Base-by-base conservation (phyloP, 805 yeast species). In the Starmera amethionina region DNA sequence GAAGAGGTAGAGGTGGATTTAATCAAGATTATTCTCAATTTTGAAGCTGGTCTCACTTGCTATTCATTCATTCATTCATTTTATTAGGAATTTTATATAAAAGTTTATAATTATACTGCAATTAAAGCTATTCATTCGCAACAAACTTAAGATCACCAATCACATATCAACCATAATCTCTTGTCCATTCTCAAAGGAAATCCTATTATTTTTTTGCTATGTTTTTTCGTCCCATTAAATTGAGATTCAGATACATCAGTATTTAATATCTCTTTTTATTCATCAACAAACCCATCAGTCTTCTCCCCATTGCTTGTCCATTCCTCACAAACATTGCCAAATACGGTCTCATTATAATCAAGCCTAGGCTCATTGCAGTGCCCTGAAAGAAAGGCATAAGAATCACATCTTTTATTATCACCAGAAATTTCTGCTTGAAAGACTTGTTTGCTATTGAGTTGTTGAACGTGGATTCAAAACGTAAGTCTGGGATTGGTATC, bases 391-490 rank as follows among this genome's bases (percentile, higher is more conserved):
- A 58, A 4, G 79, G 78, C 67, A 73, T 63, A 18, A 73, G n/a
- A 4, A 74, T 46, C 40, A 73, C 73, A 49, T 73, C 77, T 45
- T 67, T 65, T 11, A 70, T 28, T 3, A 74, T 52, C 3, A 75
- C 75, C 47, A 8, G 72, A 67, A 1, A 68, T 60, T 1, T 55
- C 44, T 2, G 70, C 68, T 3, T 73, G 65, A 4, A 70, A 56
- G 14, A 39, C 14, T 33, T 41, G 8, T 29, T 3, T 7, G 38
- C 27, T 12, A 67, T 45, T 1, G 72, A 63, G 30, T 65, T 60
- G 46, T 65, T 55, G 54, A 82, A 82, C 3, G 82, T 63, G 41
- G 77, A 71, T 50, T 79, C 85, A 49, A 79, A 81, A 35, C 90
- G 64, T 19, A 82, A 59, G 49, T 82, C 90, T 1, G 89, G 89